These are phyloP conservation scores for Ophiocordyceps camponoti-saundersi DNA, from an alignment of 2,329 filamentous ascomycete species.

Conservation along the genomic window DNA sequence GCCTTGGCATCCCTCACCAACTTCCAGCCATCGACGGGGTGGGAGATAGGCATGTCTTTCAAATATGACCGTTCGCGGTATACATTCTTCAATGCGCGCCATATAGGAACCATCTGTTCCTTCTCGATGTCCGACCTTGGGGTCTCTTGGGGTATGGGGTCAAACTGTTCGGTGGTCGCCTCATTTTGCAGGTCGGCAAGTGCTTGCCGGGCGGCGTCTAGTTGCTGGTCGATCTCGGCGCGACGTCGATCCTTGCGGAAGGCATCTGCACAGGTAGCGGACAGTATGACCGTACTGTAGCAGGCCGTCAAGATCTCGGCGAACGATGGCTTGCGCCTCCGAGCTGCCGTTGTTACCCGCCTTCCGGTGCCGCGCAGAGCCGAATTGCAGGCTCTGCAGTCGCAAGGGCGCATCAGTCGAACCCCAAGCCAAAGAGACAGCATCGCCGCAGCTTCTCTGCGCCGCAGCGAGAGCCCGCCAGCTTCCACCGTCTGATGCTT, in stretches of 20 bases:
- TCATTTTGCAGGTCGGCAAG: slow-evolving; percentile 21
- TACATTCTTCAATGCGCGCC: slow-evolving; percentile 13
- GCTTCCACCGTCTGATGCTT: not conserved
- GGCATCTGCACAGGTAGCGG: slow-evolving; percentile 46
- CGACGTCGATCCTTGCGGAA: slow-evolving; percentile 38
- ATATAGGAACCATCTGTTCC: slow-evolving; percentile 15
- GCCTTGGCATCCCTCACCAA: slow-evolving; percentile 10
- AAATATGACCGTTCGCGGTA: slow-evolving; percentile 16
- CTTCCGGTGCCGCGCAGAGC: slow-evolving; percentile 29
- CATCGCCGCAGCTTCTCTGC: slow-evolving; percentile 32
- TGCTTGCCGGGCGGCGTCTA: slow-evolving; percentile 35
- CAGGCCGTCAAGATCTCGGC: slow-evolving; percentile 45
- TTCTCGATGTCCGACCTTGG: slow-evolving; percentile 6
- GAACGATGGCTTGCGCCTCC: slow-evolving; percentile 30
- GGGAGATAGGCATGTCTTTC: slow-evolving; percentile 17
- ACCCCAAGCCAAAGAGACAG: slow-evolving; percentile 51
- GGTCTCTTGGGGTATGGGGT: not conserved
- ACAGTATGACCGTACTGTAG: slow-evolving; percentile 51
- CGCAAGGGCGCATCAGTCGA: slow-evolving; percentile 44
- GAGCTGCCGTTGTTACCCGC: slow-evolving; percentile 29
- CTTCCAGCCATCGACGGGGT: slow-evolving; percentile 10
- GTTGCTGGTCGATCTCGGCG: slow-evolving; percentile 42
- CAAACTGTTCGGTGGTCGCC: not conserved
- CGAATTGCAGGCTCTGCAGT: slow-evolving; percentile 43
- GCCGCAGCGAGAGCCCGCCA: too few relatives aligned